phyloP scores from a whole-genome alignment of 371 early-diverging fungal species.

The Fennellomyces sp. region DNA sequence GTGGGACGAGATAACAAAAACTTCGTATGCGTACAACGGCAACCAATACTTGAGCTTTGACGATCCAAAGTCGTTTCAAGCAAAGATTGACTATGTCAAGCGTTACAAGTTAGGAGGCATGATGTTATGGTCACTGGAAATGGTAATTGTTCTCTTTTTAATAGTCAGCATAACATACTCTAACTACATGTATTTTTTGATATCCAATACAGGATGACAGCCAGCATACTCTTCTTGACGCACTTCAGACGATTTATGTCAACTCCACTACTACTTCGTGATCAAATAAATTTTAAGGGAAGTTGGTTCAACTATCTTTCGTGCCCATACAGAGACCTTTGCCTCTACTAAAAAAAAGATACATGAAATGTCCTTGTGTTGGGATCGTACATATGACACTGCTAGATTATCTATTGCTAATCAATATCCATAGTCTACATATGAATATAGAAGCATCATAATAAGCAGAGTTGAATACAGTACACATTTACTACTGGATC shows the following conservation, averaged over 20 bases:
- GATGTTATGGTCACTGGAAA: conserved; percentile 60
- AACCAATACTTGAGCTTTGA: conserved; percentile 61
- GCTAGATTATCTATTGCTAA: no score
- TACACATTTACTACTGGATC: no score
- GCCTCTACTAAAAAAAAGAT: no score
- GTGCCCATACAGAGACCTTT: no score
- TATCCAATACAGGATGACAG: conserved; percentile 27
- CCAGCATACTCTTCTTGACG: conserved; percentile 20
- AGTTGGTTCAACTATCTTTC: not conserved
- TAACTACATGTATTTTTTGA: not conserved
- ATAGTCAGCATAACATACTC: not conserved
- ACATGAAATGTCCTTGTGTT: no score
- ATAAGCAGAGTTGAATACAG: no score
- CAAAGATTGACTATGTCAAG: conserved; percentile 54
- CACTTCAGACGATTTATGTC: conserved; percentile 28
- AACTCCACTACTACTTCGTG: not conserved
- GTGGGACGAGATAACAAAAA: conserved; percentile 29
- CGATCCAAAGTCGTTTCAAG: conserved; percentile 44
- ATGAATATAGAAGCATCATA: no score
- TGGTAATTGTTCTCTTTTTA: conserved; percentile 18
- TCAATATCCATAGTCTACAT: no score
- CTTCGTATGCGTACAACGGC: conserved; percentile 61
- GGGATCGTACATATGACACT: no score
- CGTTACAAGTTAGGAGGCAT: conserved; percentile 51
- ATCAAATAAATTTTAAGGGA: conserved; percentile 15